Evolutionary conservation across 768 basidiomycete species (phyloP).

Genomic region (Amanita inopinata): DNA sequence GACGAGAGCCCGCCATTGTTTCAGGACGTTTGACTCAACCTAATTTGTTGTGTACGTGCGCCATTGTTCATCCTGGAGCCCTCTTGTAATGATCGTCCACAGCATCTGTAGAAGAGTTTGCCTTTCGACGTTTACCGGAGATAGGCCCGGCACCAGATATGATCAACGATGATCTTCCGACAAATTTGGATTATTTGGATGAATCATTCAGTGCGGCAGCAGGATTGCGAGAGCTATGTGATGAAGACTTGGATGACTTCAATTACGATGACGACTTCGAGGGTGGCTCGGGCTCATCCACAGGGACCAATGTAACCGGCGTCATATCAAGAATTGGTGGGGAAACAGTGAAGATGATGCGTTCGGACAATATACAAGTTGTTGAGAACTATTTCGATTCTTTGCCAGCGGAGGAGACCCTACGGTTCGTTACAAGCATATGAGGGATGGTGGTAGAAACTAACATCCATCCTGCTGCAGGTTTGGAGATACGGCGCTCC

Average conservation of each 20-base stretch:
- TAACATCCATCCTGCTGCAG: too few relatives aligned
- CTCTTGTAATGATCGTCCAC: constrained; percentile 1
- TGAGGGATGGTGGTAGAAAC: too few relatives aligned
- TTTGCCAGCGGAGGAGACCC: constrained; percentile 39
- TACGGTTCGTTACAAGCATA: constrained; percentile 39
- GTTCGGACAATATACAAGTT: constrained; percentile 49
- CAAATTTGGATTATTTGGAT: constrained; percentile 81
- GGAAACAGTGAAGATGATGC: constrained; percentile 78
- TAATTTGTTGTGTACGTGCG: constrained; percentile 28
- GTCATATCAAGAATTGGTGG: constrained; percentile 60
- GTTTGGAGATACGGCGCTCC: constrained; percentile 37
- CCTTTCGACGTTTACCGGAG: constrained; percentile 68
- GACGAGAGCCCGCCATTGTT: constrained; percentile 23
- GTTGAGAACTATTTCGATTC: constrained; percentile 69
- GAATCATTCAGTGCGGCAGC: constrained; percentile 71
- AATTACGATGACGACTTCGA: constrained; percentile 29
- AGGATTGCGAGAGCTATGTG: constrained; percentile 61
- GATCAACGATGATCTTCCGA: constrained; percentile 86
- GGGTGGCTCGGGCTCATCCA: constrained; percentile 15
- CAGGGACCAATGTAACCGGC: constrained; percentile 19
- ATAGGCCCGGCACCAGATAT: constrained; percentile 77
- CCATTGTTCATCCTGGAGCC: not conserved
- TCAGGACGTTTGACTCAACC: constrained; percentile 15
- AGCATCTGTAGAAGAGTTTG: constrained; percentile 77
- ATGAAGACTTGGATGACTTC: constrained; percentile 68